Evolutionary conservation across 352 stramenopile genomes (phyloP), one percentile per base, ranked within the genome.

Genomic region (Ophiocytium majus): DNA sequence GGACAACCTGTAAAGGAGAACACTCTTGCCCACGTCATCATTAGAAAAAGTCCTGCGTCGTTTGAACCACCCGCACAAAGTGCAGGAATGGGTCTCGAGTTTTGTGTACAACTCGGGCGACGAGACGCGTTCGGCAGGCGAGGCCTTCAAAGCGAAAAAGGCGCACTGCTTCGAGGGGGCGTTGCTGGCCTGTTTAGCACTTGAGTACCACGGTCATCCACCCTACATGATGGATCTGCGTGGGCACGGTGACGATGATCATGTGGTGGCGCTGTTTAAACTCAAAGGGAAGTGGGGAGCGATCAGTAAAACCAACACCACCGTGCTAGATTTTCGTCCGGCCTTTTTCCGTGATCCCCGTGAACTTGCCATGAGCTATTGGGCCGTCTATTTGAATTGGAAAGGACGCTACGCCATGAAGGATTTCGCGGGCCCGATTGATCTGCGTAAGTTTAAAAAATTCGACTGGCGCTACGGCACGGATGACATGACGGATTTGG

Each of bases 181-280:
- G 28, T 28, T 71, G 57, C 28, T 71, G 19, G 57, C 57, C 19
- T 23, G 19, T 28, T 23, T 28, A 23, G 57, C 57, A 23, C 57
- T 71, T 71, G 57, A 71, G 57, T 71, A 23, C 57, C 57, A 71
- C 28, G 57, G 57, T 28, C 23, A 23, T 23, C 23, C 23, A 71
- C 57, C 57, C 28, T 28, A 23, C 19, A 71, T 71, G 57, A 28
- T 71, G 23, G 57, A 71, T 71, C 57, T 71, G 19, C 19, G 28
- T 23, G 57, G 19, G 23, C 57, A 71, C 57, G 28, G 28, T 71
- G 57, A 71, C 28, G 57, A 71, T 71, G 19, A 71, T 28, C 57
- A 71, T 71, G 57, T 71, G 23, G 19, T 71, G 57, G 23, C 57
- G 23, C 19, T 71, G 57, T 71, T 23, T 71, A 71, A 71, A 71